These are phyloP conservation scores for Stephania cephalantha DNA, from an alignment of 164 flowering plant species.

Conservation along the genomic window DNA sequence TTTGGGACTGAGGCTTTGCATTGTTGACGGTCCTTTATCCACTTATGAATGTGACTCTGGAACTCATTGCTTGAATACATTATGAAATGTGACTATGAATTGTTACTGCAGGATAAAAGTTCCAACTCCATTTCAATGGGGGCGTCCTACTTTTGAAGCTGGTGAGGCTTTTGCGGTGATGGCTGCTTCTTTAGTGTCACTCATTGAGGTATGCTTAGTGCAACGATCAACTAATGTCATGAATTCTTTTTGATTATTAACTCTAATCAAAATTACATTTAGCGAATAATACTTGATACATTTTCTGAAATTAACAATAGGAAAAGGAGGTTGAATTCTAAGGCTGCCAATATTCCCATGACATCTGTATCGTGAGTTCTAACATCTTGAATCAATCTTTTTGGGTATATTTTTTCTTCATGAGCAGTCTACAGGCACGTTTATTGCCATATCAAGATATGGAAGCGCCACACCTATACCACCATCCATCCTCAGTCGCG, in stretches of 20 bases:
- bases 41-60: not conserved
- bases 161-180: slow-evolving; percentile 69
- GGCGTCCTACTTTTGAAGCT: slow-evolving; percentile 59
- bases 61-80: not conserved
- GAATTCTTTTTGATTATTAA: not conserved
- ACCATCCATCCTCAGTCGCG: slow-evolving; percentile 68
- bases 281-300: not conserved
- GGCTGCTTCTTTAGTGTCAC: slow-evolving; percentile 67
- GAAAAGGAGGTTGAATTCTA: not conserved
- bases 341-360: not conserved
- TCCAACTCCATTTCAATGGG: slow-evolving; percentile 85
- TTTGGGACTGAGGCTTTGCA: too few species aligned
- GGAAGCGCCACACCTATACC: slow-evolving; percentile 82
- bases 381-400: not conserved
- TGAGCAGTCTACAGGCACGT: slow-evolving; percentile 69
- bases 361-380: not conserved
- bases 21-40: not conserved
- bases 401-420: slow-evolving; percentile 4
- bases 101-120: slow-evolving; percentile 47
- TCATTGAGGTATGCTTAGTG: slow-evolving; percentile 49
- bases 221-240: not conserved
- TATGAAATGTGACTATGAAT: not conserved
- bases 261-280: not conserved
- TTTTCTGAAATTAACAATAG: not conserved
- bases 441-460: slow-evolving; percentile 55